Base-by-base conservation (phyloP, 1,284 basidiomycete genomes). In the Polyporus tsugae region DNA sequence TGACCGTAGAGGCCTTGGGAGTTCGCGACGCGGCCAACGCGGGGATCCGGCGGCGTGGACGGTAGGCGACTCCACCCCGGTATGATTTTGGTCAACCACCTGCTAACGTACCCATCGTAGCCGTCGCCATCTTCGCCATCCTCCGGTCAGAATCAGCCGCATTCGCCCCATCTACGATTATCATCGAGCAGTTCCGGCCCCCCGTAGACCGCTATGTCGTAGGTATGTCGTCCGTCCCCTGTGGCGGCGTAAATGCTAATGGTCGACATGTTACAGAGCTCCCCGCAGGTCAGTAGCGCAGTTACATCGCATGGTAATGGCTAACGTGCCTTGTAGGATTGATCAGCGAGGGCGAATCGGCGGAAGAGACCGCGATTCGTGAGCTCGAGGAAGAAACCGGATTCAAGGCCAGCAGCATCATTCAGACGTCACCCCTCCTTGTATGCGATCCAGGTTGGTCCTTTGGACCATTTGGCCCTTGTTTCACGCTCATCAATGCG, bases 301-400 rank as follows among this genome's bases (percentile, higher is more conserved):
- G 11, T 15, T 19, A 10, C n/a, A 33, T 17, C 17, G 22, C 42
- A 22, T 38, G 5, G 38, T 19, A 13, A 13, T 46, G 41, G 35
- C 42, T 62, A 33, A 62, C 53, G 15, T n/a, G 42, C 13, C 25
- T 49, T 61, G 5, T 72, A 90, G 92, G 95, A 42, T 82, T 98
- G 33, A 89, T 98, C 68, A 94, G 97, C 77, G 89, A 91, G 69
- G 89, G 88, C 1, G 92, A 98, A 81, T 89, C 89, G 1, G 85
- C 93, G 0, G 92, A 92, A 79, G 81, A 86, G 65, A 88, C 95
- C 0, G 96, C 95, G 0, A 84, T 95, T 42, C 88, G 96, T 42
- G 96, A 98, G 77, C 85, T 98, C 9, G 85, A 91, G 74, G 96
- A 98, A 81, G 96, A 98, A 80, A 97, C 95, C 0, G 96, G 96